Percentiles rank a stretch among this genome's conserved stretches.
Conservation (phyloP, 805 yeast species). For the Starmerella geochares region DNA sequence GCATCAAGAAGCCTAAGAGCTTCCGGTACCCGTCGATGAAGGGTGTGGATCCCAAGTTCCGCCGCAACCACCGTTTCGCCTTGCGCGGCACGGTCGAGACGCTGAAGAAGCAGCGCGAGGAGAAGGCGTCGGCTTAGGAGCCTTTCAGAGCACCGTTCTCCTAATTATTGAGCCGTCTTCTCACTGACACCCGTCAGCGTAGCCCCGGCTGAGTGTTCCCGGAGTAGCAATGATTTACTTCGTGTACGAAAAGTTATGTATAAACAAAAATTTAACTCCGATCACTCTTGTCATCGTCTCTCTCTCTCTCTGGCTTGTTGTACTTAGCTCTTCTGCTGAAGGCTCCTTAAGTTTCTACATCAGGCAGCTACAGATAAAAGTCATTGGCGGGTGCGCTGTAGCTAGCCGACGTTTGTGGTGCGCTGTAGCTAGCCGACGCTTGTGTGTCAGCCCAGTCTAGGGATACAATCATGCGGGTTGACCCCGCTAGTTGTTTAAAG, state of each 20-base stretch:
- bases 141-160: background rate
- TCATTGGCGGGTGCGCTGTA: no score
- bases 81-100: conserved; percentile 95
- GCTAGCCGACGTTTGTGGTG: no score
- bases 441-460: no score
- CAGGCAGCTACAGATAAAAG: no score
- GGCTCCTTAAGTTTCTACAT: no score
- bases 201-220: background rate
- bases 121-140: conserved; percentile 35
- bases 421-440: no score
- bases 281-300: background rate
- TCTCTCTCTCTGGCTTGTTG: background rate
- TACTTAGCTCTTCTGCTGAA: background rate
- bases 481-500: background rate
- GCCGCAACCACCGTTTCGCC: conserved; percentile 98
- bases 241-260: conserved; percentile 5
- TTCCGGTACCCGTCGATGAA: conserved; percentile 96
- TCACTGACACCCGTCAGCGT: background rate
- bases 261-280: conserved; percentile 1
- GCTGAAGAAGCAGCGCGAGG: conserved; percentile 63
- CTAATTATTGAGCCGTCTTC: background rate
- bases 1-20: conserved; percentile 98
- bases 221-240: conserved; percentile 2
- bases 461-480: no score
- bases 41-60: conserved; percentile 99